These are phyloP conservation scores for Oryza nivara DNA, from an alignment of 176 grass and related monocot species.

Conservation along the genomic window DNA sequence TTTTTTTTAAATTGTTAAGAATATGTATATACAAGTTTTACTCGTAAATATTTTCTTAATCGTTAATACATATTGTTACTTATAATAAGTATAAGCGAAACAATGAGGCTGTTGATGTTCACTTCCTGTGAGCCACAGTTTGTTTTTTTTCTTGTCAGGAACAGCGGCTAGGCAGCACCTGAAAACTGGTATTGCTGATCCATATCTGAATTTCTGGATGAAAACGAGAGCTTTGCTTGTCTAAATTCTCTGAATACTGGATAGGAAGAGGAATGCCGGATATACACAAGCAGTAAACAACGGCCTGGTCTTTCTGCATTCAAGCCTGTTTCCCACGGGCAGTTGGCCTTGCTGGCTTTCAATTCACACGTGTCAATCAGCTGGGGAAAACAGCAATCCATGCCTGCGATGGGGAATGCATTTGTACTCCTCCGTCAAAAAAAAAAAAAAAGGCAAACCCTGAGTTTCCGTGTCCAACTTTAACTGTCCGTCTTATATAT, in stretches of 20 bases:
- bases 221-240: constrained; percentile 1
- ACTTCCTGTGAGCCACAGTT: constrained; percentile 6
- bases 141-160: background rate
- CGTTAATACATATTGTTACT: too few species aligned
- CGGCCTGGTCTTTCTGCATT: constrained; percentile 42
- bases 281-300: constrained; percentile 41
- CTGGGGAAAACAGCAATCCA: constrained; percentile 14
- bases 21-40: too few species aligned
- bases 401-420: too few species aligned
- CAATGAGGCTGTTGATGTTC: background rate
- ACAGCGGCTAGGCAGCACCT: background rate
- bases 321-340: constrained; percentile 36
- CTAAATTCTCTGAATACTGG: background rate
- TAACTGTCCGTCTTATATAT: too few species aligned
- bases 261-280: constrained; percentile 1
- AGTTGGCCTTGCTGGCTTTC: constrained; percentile 31
- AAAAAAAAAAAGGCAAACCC: too few species aligned
- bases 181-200: background rate
- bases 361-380: constrained; percentile 30
- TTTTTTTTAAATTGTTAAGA: too few species aligned
- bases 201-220: constrained; percentile 7
- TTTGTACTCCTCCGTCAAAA: too few species aligned
- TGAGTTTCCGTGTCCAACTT: too few species aligned
- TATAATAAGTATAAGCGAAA: too few species aligned
- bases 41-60: too few species aligned